Conservation (phyloP, 371 early-diverging fungal species). For the Circinella minor region DNA sequence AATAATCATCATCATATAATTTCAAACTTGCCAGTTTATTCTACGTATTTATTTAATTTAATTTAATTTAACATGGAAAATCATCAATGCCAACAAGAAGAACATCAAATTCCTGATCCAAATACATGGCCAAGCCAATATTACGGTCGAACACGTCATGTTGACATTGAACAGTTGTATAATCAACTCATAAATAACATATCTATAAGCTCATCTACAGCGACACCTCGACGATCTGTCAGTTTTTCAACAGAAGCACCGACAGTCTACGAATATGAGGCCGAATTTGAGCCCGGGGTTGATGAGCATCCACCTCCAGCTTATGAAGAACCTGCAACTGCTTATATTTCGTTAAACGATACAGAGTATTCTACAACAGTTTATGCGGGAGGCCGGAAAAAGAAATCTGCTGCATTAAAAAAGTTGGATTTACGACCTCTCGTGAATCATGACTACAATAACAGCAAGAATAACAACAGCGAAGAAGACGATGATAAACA, state of each 20-base stretch:
- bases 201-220: background rate
- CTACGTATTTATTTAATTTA: too few species aligned
- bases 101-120: conserved; percentile 6
- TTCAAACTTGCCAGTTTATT: background rate
- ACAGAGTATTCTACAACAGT: background rate
- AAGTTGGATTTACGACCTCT: conserved; percentile 13
- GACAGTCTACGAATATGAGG: conserved; percentile 29
- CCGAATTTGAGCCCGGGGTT: conserved; percentile 26
- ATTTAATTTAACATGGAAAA: too few species aligned
- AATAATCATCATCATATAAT: background rate
- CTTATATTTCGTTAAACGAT: background rate
- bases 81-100: background rate
- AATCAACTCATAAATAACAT: conserved; percentile 7
- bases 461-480: background rate
- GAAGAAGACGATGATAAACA: conserved; percentile 8
- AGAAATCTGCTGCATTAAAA: background rate
- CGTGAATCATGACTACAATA: conserved; percentile 6
- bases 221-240: conserved; percentile 16
- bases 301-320: conserved; percentile 6
- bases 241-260: conserved; percentile 18
- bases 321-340: background rate
- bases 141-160: conserved; percentile 25
- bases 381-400: background rate
- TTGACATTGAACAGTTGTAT: conserved; percentile 23
- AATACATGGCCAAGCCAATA: conserved; percentile 27